Evolutionary conservation across 768 basidiomycete species (phyloP).

Genomic region (Lactifluus echinatus): DNA sequence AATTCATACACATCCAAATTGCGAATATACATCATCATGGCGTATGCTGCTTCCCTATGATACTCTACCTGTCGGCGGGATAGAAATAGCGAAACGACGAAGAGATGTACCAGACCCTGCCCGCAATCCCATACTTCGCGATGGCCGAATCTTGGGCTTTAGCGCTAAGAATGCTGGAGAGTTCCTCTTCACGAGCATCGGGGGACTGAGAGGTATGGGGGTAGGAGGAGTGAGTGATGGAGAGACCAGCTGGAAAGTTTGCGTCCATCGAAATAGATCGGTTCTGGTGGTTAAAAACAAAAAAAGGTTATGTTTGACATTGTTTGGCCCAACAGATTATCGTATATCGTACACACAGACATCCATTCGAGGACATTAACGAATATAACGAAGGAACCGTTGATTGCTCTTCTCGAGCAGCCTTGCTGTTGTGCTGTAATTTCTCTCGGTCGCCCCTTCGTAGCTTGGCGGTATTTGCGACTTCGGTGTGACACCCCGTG

Average conservation of each 20-base stretch:
- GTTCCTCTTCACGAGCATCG: not conserved
- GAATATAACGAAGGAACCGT: constrained; percentile 25
- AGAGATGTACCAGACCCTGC: constrained; percentile 60
- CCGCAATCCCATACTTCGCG: constrained; percentile 69
- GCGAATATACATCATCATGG: constrained; percentile 47
- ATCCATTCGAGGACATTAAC: not conserved
- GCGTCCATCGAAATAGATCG: not conserved
- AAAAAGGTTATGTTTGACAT: not conserved
- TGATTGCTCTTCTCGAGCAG: constrained; percentile 50
- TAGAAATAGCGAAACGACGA: constrained; percentile 33
- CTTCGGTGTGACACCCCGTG: constrained; percentile 32
- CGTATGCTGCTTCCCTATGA: constrained; percentile 67
- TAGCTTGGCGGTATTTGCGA: constrained; percentile 50
- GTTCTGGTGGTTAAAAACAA: no score
- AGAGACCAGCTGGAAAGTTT: constrained; percentile 5
- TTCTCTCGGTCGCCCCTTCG: constrained; percentile 31
- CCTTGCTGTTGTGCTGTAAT: constrained; percentile 49
- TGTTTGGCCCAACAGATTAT: constrained; percentile 16
- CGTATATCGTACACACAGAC: not conserved
- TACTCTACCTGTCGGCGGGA: constrained; percentile 21
- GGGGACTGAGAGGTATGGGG: not conserved
- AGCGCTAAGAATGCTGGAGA: constrained; percentile 23
- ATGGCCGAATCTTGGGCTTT: constrained; percentile 51
- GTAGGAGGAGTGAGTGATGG: constrained; percentile 8
- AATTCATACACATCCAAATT: constrained; percentile 34